Evolutionary conservation across 2,329 filamentous ascomycete genomes (phyloP).

Genomic region (Alternaria burnsii): DNA sequence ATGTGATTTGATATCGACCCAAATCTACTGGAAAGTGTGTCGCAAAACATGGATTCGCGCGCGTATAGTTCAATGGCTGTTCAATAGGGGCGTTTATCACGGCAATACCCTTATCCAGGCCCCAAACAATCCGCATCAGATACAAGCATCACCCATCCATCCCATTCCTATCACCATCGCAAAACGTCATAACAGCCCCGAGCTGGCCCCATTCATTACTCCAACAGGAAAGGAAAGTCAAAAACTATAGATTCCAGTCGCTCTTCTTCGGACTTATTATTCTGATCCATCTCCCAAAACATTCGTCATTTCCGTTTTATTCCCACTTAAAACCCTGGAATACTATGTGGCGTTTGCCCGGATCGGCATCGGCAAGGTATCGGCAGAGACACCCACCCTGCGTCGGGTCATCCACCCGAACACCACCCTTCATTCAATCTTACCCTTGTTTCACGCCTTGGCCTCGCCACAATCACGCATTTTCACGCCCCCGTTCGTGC

Average conservation of each 20-base stretch:
- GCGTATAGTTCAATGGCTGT: background rate
- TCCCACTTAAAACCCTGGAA: background rate
- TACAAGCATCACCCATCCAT: conserved; percentile 4
- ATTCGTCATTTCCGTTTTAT: conserved; percentile 5
- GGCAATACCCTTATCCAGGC: background rate
- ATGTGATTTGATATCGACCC: background rate
- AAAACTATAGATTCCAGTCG: conserved; percentile 14
- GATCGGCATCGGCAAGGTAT: background rate
- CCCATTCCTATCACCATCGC: background rate
- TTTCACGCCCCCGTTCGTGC: background rate
- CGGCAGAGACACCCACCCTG: background rate
- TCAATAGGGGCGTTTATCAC: background rate
- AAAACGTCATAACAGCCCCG: conserved; percentile 1
- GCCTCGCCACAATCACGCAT: background rate
- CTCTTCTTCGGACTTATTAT: conserved; percentile 19
- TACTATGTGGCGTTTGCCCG: background rate
- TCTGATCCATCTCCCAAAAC: background rate
- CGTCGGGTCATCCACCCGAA: background rate
- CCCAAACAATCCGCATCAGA: background rate
- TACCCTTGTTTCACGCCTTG: background rate
- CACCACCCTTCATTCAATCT: background rate
- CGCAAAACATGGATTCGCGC: background rate
- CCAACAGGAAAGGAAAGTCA: conserved; percentile 3
- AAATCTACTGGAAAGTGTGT: background rate
- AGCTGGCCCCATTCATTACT: background rate